Percentiles rank a stretch among this genome's conserved stretches.
Evolutionary conservation across 169 alveolate species (phyloP).

Genomic region (Perkinsus chesapeaki): DNA sequence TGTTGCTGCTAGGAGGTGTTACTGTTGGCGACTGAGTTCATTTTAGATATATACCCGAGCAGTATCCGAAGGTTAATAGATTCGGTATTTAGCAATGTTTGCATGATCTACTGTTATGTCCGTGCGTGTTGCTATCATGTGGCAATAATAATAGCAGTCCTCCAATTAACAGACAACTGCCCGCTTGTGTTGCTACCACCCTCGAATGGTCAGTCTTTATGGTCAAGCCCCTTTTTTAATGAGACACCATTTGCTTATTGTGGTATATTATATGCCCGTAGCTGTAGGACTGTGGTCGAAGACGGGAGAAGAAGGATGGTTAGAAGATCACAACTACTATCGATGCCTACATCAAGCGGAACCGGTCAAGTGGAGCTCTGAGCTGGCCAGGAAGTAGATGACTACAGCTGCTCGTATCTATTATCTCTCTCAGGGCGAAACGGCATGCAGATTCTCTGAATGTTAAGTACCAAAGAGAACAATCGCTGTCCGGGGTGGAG

Average conservation of each 20-base stretch:
- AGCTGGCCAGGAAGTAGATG: background rate
- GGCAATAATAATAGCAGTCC: no score
- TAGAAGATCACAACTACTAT: background rate
- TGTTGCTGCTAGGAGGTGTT: background rate
- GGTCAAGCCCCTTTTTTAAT: no score
- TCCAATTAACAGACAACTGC: no score
- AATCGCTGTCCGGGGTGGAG: background rate
- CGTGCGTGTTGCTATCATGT: no score
- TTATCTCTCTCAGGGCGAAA: background rate
- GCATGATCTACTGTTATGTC: no score
- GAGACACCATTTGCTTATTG: background rate
- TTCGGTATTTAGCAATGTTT: background rate
- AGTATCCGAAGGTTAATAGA: background rate
- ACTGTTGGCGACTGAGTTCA: background rate
- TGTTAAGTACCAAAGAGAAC: background rate
- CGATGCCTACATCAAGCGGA: background rate
- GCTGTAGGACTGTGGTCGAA: background rate
- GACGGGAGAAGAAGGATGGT: background rate
- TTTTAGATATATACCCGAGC: background rate
- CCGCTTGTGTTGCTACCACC: no score
- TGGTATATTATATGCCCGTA: background rate
- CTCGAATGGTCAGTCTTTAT: no score
- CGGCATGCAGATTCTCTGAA: background rate
- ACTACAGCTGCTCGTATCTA: background rate
- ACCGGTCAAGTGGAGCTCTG: background rate